phyloP scores from a whole-genome alignment of 2,329 filamentous ascomycete species.

The Penicillium concentricum region DNA sequence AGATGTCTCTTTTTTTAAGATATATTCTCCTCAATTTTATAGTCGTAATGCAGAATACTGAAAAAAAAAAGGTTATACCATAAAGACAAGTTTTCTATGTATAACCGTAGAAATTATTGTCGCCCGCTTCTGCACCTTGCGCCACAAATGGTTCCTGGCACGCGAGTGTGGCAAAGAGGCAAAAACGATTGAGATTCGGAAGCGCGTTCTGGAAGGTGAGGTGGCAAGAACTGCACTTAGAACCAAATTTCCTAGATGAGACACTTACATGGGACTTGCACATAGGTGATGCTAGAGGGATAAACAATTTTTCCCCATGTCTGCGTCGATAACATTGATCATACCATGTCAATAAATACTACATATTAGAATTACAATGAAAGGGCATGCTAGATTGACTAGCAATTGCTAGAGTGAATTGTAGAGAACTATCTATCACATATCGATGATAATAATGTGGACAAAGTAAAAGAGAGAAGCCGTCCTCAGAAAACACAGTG shows the following conservation, averaged over 20 bases:
- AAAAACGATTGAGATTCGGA: neutral
- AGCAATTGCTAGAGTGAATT: slow-evolving; percentile 4
- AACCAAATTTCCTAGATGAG: neutral
- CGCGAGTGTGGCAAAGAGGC: slow-evolving; percentile 8
- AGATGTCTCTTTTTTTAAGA: too few relatives aligned
- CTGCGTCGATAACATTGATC: too few relatives aligned
- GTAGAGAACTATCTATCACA: slow-evolving; percentile 9
- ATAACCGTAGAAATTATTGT: neutral
- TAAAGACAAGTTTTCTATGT: too few relatives aligned
- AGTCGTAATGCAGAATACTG: too few relatives aligned
- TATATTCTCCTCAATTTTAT: too few relatives aligned
- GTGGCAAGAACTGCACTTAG: neutral
- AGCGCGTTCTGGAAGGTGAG: neutral
- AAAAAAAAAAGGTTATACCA: too few relatives aligned
- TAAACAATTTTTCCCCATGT: neutral
- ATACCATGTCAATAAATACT: neutral
- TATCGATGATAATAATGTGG: slow-evolving; percentile 3
- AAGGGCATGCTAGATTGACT: neutral
- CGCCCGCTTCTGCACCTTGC: neutral
- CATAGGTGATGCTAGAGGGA: neutral
- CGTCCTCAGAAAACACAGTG: slow-evolving; percentile 18
- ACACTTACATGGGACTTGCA: neutral
- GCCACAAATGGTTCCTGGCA: slow-evolving; percentile 7
- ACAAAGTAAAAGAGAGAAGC: slow-evolving; percentile 24
- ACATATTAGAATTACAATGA: neutral